Conservation (phyloP, 768 basidiomycete species). For the Suillus spraguei region DNA sequence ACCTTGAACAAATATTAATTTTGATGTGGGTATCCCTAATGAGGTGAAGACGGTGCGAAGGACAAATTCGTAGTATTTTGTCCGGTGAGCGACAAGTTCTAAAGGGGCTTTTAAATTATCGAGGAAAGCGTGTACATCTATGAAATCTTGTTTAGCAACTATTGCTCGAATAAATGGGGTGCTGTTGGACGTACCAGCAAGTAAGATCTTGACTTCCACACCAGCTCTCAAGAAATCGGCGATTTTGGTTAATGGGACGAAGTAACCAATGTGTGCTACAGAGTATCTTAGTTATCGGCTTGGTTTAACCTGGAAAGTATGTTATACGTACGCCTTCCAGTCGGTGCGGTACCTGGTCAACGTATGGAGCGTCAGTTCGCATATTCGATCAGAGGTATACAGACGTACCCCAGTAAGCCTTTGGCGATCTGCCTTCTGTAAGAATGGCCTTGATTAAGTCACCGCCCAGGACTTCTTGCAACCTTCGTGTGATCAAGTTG, state of each 20-base stretch:
- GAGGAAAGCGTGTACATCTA: constrained; percentile 95
- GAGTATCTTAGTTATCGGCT: background rate
- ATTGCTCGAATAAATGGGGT: background rate
- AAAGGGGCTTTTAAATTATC: constrained; percentile 97
- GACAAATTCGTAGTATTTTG: constrained; percentile 86
- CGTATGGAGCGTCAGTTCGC: constrained; percentile 9
- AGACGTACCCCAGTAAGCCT: constrained; percentile 89
- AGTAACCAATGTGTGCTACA: constrained; percentile 95
- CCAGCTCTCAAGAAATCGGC: constrained; percentile 94
- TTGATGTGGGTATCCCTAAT: constrained; percentile 87
- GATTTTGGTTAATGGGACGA: constrained; percentile 92
- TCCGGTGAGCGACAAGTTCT: constrained; percentile 85
- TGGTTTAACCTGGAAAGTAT: background rate
- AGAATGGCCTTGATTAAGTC: constrained; percentile 83
- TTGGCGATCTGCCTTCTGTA: constrained; percentile 72
- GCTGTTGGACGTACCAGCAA: constrained; percentile 59
- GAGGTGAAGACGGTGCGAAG: constrained; percentile 84
- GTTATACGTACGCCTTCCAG: constrained; percentile 80
- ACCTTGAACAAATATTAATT: constrained; percentile 83
- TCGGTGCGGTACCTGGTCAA: constrained; percentile 81
- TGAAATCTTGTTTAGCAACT: background rate
- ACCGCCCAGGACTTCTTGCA: constrained; percentile 88
- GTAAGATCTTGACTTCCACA: constrained; percentile 83
- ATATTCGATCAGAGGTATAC: constrained; percentile 10
- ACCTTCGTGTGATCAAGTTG: constrained; percentile 80